Evolutionary conservation across 257 asterid species (phyloP).

Genomic region (Scutellaria galericulata): DNA sequence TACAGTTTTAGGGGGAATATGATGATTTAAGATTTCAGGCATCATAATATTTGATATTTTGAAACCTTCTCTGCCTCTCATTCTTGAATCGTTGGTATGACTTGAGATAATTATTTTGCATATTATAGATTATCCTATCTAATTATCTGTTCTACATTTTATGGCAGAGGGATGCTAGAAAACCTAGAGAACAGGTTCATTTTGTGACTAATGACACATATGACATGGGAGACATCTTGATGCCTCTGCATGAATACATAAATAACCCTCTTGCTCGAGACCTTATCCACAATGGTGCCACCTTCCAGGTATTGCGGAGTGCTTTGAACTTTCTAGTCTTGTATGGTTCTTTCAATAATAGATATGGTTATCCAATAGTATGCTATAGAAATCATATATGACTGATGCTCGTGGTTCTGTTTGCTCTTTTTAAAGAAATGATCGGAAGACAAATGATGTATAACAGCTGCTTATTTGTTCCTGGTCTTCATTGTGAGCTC

Average conservation of each 20-base stretch:
- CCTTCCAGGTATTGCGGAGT: conserved; percentile 78
- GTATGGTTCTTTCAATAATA: conserved; percentile 3
- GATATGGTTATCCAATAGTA: conserved; percentile 22
- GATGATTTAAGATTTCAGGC: conserved; percentile 12
- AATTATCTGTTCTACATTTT: conserved; percentile 32
- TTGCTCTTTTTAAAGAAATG: neutral
- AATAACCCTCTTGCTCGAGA: conserved; percentile 80
- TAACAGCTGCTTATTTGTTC: neutral
- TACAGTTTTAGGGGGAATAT: conserved; percentile 6
- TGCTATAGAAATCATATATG: conserved; percentile 21
- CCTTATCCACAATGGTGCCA: conserved; percentile 92
- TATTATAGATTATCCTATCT: conserved; percentile 1
- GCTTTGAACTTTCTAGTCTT: conserved; percentile 16
- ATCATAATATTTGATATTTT: neutral
- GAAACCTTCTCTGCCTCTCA: conserved; percentile 16
- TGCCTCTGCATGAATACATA: conserved; percentile 86
- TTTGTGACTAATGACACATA: conserved; percentile 61
- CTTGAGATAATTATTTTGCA: conserved; percentile 10
- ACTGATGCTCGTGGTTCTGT: conserved; percentile 20
- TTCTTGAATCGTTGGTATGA: conserved; percentile 2
- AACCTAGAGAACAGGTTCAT: conserved; percentile 49
- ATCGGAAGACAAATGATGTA: no score
- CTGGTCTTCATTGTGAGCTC: neutral
- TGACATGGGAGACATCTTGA: conserved; percentile 68
- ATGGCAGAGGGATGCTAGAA: conserved; percentile 84